Evolutionary conservation across 2,329 filamentous ascomycete genomes (phyloP), one percentile per base, ranked within the genome.

Genomic region (Calonectria henricotiae): DNA sequence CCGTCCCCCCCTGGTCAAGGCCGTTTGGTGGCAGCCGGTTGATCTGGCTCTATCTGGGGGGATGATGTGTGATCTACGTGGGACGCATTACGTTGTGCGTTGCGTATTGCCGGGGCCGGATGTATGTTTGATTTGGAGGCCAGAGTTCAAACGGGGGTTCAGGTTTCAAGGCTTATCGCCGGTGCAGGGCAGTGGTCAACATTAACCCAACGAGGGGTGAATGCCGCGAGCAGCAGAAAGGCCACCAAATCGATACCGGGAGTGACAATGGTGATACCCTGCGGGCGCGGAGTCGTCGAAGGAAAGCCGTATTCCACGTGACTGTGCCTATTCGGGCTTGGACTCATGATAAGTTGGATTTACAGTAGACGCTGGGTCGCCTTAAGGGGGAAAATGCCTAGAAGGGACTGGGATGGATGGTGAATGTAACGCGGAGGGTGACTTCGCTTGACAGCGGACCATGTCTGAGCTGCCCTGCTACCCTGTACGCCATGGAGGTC

Each of bases 361-460:
- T 69, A 65, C 55, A 69, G 62, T 69, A 43, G 46, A 27, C 54
- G 32, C 62, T 65, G 54, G 62, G 20, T 30, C 43, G 13, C 35
- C 55, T 69, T 47, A 43, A 62, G 65, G 65, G 61, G 68, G 63
- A 67, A 63, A 44, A 62, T 49, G 44, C 63, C 63, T 27, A 67
- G 32, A 55, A 58, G 47, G 25, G 46, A 69, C 32, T 58, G 51
- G 51, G 49, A 62, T 58, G 67, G 65, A 58, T 58, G 62, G 62
- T 32, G 67, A 30, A 67, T 67, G 68, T 27, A 41, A 68, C 66
- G 43, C 41, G 8, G 49, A 25, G 65, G 44, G 55, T 62, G 44
- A 65, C 62, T 43, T 69, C 67, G 67, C 62, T 65, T 69, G 35
- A 41, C n/a, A 27, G 55, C 37, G 47, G 13, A 8, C 20, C 23